phyloP scores from a whole-genome alignment of 1,284 basidiomycete genomes.

The Ganoderma resinaceum region DNA sequence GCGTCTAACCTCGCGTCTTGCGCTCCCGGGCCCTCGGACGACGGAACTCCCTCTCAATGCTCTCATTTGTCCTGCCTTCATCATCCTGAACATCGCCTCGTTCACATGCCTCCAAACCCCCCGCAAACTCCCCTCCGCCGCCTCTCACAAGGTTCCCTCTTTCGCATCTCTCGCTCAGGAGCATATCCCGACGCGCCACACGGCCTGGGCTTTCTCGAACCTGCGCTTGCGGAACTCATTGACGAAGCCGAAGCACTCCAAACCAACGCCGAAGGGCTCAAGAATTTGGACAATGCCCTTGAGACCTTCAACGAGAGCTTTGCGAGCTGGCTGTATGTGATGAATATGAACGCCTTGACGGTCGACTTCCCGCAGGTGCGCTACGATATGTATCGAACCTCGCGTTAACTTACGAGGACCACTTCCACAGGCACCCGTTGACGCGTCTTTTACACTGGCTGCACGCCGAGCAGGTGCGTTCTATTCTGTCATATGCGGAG shows the following conservation, averaged over 20 bases:
- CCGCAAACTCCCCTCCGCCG: slow-evolving; percentile 82
- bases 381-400: slow-evolving; percentile 13
- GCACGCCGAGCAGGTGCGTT: slow-evolving; percentile 64
- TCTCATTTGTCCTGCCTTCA: background rate
- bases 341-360: slow-evolving; percentile 95
- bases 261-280: slow-evolving; percentile 77
- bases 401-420: slow-evolving; percentile 9
- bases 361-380: slow-evolving; percentile 90
- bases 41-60: background rate
- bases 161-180: slow-evolving; percentile 79
- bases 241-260: slow-evolving; percentile 88
- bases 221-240: slow-evolving; percentile 83
- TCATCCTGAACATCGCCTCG: background rate
- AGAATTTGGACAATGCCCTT: slow-evolving; percentile 77
- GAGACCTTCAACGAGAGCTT: slow-evolving; percentile 93
- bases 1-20: slow-evolving; percentile 2
- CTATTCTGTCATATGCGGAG: background rate
- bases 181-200: slow-evolving; percentile 77
- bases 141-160: slow-evolving; percentile 91
- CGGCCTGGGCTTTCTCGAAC: slow-evolving; percentile 87
- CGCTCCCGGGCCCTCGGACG: background rate
- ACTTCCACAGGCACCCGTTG: slow-evolving; percentile 61
- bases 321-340: slow-evolving; percentile 88
- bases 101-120: slow-evolving; percentile 38
- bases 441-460: slow-evolving; percentile 66